These are phyloP conservation scores for Paragyromitra xinjiangensis DNA, from an alignment of 495 filamentous ascomycete species.

Conservation along the genomic window DNA sequence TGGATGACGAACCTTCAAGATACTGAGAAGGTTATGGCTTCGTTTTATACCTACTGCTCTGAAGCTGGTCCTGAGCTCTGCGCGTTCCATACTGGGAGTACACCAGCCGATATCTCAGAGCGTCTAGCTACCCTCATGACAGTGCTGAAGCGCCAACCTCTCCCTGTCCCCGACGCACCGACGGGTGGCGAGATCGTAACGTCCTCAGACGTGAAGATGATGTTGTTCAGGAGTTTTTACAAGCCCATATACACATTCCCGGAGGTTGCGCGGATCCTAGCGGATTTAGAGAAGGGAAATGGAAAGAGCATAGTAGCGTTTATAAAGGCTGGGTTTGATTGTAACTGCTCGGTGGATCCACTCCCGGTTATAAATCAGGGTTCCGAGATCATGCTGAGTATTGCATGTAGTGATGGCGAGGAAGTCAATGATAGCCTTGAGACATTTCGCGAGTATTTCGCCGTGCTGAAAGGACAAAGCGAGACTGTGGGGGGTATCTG, in stretches of 20 bases:
- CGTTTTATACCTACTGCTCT: conserved; percentile 67
- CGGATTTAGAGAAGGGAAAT: conserved; percentile 66
- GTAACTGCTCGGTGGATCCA: conserved; percentile 45
- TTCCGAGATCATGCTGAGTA: conserved; percentile 64
- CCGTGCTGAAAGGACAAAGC: conserved; percentile 63
- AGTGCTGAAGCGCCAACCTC: conserved; percentile 62
- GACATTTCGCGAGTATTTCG: conserved; percentile 63
- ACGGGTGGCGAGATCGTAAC: conserved; percentile 55
- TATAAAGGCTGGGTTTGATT: conserved; percentile 58
- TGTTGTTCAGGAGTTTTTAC: conserved; percentile 67
- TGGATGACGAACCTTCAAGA: conserved; percentile 65
- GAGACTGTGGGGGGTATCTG: conserved; percentile 67
- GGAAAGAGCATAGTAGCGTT: conserved; percentile 64
- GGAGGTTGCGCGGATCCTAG: conserved; percentile 65
- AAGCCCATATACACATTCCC: conserved; percentile 69
- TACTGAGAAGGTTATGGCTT: conserved; percentile 64
- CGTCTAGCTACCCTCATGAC: conserved; percentile 61
- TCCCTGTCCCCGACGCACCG: conserved; percentile 60
- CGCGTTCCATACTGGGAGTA: conserved; percentile 60
- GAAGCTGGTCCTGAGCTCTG: conserved; percentile 63
- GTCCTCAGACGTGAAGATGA: conserved; percentile 59
- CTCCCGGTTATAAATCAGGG: conserved; percentile 50
- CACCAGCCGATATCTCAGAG: conserved; percentile 60
- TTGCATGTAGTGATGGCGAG: conserved; percentile 71
- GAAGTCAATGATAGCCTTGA: conserved; percentile 59